These are phyloP conservation scores for Entelexis paramagnoliae DNA, from an alignment of 1,139 yeast genomes.

Conservation along the genomic window DNA sequence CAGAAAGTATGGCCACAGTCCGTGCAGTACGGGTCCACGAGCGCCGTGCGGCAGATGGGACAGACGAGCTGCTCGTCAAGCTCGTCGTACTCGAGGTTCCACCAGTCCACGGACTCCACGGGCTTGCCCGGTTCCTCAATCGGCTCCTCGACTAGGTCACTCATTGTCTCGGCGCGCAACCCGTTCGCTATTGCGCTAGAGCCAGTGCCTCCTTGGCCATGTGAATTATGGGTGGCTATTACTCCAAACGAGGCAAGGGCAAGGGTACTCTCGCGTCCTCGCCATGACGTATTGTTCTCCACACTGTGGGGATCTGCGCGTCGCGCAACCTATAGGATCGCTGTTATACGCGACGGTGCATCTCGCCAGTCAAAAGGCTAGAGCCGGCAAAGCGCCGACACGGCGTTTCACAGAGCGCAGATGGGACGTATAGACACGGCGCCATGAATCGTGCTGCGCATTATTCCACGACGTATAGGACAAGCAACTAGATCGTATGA, in stretches of 20 bases:
- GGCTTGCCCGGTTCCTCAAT: slow-evolving; percentile 12
- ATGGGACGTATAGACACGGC: no score
- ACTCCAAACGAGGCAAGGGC: neutral
- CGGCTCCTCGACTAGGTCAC: neutral
- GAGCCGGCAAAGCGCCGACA: no score
- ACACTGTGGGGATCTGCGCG: neutral
- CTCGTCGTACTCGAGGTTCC: slow-evolving; percentile 19
- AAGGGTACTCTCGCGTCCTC: neutral
- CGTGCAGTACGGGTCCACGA: slow-evolving; percentile 30
- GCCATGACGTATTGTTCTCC: neutral
- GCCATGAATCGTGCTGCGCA: no score
- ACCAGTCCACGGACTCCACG: slow-evolving; percentile 21
- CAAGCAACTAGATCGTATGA: no score
- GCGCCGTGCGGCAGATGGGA: slow-evolving; percentile 31
- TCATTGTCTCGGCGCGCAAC: neutral
- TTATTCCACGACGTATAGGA: no score
- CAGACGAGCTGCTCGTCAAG: slow-evolving; percentile 26
- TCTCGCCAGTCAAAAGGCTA: no score
- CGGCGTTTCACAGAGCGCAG: no score
- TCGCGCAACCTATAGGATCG: no score
- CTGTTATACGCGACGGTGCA: no score
- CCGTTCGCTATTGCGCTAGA: no score
- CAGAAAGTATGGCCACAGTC: slow-evolving; percentile 33
- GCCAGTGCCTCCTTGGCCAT: no score
- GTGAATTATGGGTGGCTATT: neutral